These are phyloP conservation scores for Cordyceps pruinosa DNA, from an alignment of 2,329 filamentous ascomycete genomes.

Conservation along the genomic window DNA sequence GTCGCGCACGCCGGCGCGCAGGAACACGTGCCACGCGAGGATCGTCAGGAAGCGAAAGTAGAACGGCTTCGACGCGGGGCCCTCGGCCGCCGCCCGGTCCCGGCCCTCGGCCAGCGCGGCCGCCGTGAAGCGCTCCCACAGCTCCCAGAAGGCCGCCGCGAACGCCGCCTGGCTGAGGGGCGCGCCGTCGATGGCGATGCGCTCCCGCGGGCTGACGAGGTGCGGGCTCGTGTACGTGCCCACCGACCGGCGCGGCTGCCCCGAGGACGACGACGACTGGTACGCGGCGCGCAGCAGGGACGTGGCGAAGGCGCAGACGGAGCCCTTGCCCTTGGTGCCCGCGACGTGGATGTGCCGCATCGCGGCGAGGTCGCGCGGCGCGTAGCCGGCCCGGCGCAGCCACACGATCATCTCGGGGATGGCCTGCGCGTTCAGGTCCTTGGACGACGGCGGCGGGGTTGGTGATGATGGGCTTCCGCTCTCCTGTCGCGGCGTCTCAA, in stretches of 20 bases:
- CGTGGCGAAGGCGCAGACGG: conserved; percentile 76
- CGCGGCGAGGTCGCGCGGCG: conserved; percentile 37
- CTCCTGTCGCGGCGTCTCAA: conserved; percentile 36
- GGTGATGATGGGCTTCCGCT: conserved; percentile 10
- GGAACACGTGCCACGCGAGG: conserved; percentile 77
- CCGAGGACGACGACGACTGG: neutral
- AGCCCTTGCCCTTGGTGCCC: conserved; percentile 92
- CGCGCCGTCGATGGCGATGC: conserved; percentile 71
- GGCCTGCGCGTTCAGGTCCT: conserved; percentile 58
- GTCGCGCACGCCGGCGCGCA: conserved; percentile 65
- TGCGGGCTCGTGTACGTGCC: conserved; percentile 85
- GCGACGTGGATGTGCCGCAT: conserved; percentile 69
- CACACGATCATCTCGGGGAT: conserved; percentile 78
- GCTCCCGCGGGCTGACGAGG: conserved; percentile 73
- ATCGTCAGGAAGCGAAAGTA: conserved; percentile 92
- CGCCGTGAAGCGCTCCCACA: conserved; percentile 60
- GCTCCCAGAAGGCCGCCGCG: conserved; percentile 71
- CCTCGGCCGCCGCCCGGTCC: conserved; percentile 36
- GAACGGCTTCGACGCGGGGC: conserved; percentile 66
- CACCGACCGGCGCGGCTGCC: conserved; percentile 31
- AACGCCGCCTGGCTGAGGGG: conserved; percentile 65
- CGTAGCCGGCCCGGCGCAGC: conserved; percentile 68
- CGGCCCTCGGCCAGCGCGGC: conserved; percentile 29
- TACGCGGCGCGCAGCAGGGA: conserved; percentile 56
- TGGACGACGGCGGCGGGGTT: neutral